Percentiles rank a stretch among this genome's conserved stretches.
These are phyloP conservation scores for Globisporangium okanoganense DNA, from an alignment of 352 stramenopile genomes.

Conservation along the genomic window DNA sequence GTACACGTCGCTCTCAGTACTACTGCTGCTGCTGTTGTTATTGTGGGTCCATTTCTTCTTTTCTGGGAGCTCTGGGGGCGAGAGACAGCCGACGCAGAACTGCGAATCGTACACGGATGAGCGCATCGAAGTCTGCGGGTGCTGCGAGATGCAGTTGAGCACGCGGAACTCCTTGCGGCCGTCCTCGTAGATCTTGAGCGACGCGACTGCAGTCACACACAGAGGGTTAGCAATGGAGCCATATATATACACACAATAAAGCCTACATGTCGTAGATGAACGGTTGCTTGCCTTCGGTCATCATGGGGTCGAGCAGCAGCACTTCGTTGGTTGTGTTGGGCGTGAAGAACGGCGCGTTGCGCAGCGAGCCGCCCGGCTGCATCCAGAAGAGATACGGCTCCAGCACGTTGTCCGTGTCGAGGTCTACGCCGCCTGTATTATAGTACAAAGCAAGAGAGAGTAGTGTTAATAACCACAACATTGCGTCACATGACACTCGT, in stretches of 20 bases:
- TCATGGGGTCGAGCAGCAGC: conserved; percentile 66
- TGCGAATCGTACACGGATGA: conserved; percentile 25
- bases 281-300: conserved; percentile 73
- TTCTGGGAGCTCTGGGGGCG: conserved; percentile 39
- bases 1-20: conserved; percentile 42
- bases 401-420: conserved; percentile 74
- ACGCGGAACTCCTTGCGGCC: conserved; percentile 77
- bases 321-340: conserved; percentile 47
- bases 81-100: conserved; percentile 68
- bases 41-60: conserved; percentile 17
- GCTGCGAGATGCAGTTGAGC: conserved; percentile 61
- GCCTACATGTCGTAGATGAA: too few species aligned
- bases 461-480: neutral
- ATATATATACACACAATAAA: neutral
- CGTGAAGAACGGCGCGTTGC: conserved; percentile 57
- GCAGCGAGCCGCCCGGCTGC: conserved; percentile 45
- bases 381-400: conserved; percentile 85
- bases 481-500: neutral
- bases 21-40: neutral
- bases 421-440: conserved; percentile 35
- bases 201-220: conserved; percentile 36
- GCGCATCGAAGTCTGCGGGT: conserved; percentile 18
- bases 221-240: neutral
- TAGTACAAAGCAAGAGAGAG: neutral
- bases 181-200: conserved; percentile 54